Evolutionary conservation across 148 eudicot species (phyloP).

Genomic region (Spergularia marina): DNA sequence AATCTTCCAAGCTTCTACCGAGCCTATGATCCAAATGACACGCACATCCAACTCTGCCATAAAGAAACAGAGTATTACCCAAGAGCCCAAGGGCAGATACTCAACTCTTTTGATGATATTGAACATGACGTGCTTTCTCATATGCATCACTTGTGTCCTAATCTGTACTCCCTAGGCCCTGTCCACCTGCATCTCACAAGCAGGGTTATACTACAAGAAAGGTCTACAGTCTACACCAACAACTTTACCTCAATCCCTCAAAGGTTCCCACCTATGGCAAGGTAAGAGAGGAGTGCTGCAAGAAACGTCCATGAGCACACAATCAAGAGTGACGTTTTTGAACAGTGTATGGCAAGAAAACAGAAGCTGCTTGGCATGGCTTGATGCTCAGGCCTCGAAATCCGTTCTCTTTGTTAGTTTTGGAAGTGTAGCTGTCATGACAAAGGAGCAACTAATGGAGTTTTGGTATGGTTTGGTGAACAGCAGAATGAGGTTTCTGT

Average conservation of each 20-base stretch:
- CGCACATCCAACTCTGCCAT: neutral
- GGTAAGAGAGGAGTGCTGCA: neutral
- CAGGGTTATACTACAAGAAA: neutral
- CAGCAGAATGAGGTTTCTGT: constrained; percentile 23
- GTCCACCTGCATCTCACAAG: constrained; percentile 17
- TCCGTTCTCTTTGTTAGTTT: constrained; percentile 40
- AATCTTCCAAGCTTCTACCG: constrained; percentile 34
- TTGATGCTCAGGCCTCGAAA: constrained; percentile 28
- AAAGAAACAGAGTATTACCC: neutral
- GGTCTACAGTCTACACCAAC: too few relatives aligned
- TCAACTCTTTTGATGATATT: constrained; percentile 29
- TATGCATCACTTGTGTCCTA: constrained; percentile 19
- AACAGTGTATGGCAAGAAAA: constrained; percentile 30
- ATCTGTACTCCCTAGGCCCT: constrained; percentile 30
- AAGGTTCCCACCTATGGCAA: too few relatives aligned
- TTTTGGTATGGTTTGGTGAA: constrained; percentile 30
- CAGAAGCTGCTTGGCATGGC: constrained; percentile 34
- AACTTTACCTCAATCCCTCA: too few relatives aligned
- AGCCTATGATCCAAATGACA: neutral
- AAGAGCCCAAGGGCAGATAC: constrained; percentile 30
- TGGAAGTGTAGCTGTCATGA: constrained; percentile 32
- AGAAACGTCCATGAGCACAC: neutral
- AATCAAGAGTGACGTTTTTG: neutral
- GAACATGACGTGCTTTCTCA: constrained; percentile 24
- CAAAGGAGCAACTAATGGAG: constrained; percentile 30